Percentiles rank a stretch among this genome's conserved stretches.
phyloP scores from a whole-genome alignment of 352 stramenopile species.

The Globisporangium nunn region DNA sequence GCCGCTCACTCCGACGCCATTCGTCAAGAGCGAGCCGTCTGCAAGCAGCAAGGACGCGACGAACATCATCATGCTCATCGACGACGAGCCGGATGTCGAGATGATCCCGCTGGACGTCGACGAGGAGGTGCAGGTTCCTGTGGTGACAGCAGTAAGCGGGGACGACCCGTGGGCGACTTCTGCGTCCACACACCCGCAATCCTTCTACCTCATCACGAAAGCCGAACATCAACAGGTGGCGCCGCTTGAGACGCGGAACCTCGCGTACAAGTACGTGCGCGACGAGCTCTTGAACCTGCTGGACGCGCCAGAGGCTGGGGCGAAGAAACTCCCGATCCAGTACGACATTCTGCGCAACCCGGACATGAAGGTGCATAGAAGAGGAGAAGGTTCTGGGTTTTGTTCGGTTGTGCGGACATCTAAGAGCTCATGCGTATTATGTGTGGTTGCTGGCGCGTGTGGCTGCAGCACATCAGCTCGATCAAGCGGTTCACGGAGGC shows the following conservation, averaged over 20 bases:
- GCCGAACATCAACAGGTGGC: slow-evolving; percentile 18
- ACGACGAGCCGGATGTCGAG: slow-evolving; percentile 30
- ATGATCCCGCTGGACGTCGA: slow-evolving; percentile 26
- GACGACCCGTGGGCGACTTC: slow-evolving; percentile 1
- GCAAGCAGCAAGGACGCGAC: slow-evolving; percentile 5
- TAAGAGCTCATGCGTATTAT: neutral
- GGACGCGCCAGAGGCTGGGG: slow-evolving; percentile 30
- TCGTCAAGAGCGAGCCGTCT: slow-evolving; percentile 9
- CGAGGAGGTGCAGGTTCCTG: slow-evolving; percentile 13
- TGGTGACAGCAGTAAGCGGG: neutral
- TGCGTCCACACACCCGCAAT: neutral
- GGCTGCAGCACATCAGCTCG: slow-evolving; percentile 39
- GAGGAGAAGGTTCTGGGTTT: too few species aligned
- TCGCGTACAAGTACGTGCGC: slow-evolving; percentile 59
- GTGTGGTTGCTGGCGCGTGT: neutral
- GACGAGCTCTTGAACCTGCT: slow-evolving; percentile 43
- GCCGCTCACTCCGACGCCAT: neutral
- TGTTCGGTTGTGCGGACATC: too few species aligned
- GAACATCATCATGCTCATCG: slow-evolving; percentile 25
- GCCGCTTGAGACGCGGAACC: slow-evolving; percentile 36
- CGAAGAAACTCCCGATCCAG: slow-evolving; percentile 38
- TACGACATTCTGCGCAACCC: slow-evolving; percentile 53
- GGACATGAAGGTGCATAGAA: slow-evolving; percentile 30
- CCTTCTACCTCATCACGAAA: slow-evolving; percentile 49
- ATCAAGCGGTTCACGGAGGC: slow-evolving; percentile 55